Evolutionary conservation across 2,329 filamentous ascomycete species (phyloP), one percentile per base, ranked within the genome.

Genomic region (Sarocladium strictum): DNA sequence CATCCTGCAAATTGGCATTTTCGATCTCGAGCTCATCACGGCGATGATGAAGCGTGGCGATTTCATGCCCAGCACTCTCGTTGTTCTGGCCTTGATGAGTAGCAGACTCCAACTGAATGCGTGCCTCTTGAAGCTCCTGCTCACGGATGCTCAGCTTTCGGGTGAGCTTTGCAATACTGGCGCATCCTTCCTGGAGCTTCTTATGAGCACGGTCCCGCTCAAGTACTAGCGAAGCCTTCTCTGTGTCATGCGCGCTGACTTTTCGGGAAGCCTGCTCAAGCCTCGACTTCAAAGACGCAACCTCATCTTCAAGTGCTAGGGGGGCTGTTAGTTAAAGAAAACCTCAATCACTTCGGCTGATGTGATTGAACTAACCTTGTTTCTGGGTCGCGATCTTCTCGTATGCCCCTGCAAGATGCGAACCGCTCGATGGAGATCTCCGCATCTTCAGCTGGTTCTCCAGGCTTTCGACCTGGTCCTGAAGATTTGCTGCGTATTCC

Each of bases 121-220:
- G 72, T 0, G 72, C 71, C 15, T 67, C 70, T 47, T 72, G 70
- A 9, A 77, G 59, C 54, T 75, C 72, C 57, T 70, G 73, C 54
- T 74, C 69, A 54, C 69, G 72, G 21, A 64, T 61, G 52, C 68
- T 72, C 15, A 76, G 61, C 59, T 73, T 74, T 19, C 70, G 66
- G 33, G 73, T 75, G 24, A 76, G 69, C 56, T 76, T 74, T 59
- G 75, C 80, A 59, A 81, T 79, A 32, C 79, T 81, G 47, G 78
- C 74, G 38, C 80, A 84, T 3, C 83, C 83, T 52, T 83, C 76
- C 26, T 80, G 79, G 5, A 85, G 74, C 61, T 85, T 84, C 53
- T 76, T 77, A 50, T 86, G 74, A 35, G 86, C 79, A 47, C 83
- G 81, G 60, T 89, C 85, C 27, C 84, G 79, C 66, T 89, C 86